phyloP scores from a whole-genome alignment of 306 rosid genomes.

The Castanea sativa region DNA sequence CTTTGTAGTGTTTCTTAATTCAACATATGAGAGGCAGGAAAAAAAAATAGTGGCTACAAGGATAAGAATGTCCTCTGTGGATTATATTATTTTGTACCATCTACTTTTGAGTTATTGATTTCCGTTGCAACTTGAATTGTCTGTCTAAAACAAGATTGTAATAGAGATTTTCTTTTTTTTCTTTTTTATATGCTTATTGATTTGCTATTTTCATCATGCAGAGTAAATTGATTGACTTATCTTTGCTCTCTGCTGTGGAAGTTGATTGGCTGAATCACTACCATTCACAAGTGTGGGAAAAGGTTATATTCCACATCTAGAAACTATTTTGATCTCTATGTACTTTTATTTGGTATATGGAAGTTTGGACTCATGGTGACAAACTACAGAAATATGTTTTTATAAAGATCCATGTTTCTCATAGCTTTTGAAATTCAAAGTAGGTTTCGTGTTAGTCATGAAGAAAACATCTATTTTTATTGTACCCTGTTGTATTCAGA shows the following conservation, averaged over 20 bases:
- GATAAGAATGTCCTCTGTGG: background rate
- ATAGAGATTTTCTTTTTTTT: background rate
- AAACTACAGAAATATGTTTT: no score
- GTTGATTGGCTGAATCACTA: conserved; percentile 77
- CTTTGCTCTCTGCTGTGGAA: conserved; percentile 72
- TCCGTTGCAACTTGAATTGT: background rate
- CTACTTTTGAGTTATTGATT: conserved; percentile 13
- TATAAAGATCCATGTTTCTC: background rate
- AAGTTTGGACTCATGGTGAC: no score
- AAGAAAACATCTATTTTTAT: background rate
- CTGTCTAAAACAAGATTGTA: conserved; percentile 1
- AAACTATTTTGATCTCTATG: background rate
- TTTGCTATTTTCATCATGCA: conserved; percentile 42
- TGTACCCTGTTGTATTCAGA: background rate
- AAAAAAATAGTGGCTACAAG: background rate
- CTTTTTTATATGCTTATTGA: background rate
- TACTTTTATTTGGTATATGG: no score
- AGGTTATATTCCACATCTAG: conserved; percentile 44
- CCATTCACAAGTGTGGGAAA: conserved; percentile 90
- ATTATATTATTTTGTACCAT: background rate
- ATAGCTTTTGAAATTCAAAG: background rate
- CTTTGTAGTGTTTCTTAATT: background rate
- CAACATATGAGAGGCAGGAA: background rate
- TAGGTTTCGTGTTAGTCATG: background rate
- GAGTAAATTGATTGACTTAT: conserved; percentile 73